Evolutionary conservation across 2,329 filamentous ascomycete species (phyloP).

Genomic region (Thielaviopsis populi): DNA sequence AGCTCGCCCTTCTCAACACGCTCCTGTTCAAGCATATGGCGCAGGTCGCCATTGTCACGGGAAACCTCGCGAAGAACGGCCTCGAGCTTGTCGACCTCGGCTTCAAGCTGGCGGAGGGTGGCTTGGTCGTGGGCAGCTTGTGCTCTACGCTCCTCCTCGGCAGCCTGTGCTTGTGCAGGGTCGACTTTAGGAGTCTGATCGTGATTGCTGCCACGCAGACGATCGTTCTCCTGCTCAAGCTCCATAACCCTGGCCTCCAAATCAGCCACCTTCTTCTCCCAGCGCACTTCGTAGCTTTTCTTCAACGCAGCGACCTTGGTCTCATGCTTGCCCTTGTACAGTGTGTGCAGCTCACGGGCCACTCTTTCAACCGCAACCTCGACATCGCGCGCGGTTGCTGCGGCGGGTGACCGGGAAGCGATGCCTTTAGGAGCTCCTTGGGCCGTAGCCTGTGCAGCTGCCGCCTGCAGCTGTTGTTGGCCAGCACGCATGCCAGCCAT

Average conservation of each 20-base stretch:
- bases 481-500: constrained; percentile 58
- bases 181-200: constrained; percentile 25
- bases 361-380: constrained; percentile 81
- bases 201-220: constrained; percentile 40
- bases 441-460: constrained; percentile 23
- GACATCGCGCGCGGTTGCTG: constrained; percentile 43
- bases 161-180: constrained; percentile 26
- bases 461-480: constrained; percentile 26
- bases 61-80: constrained; percentile 57
- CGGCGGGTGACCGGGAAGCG: constrained; percentile 27
- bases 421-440: constrained; percentile 16
- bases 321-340: constrained; percentile 97
- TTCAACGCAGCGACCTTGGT: constrained; percentile 85
- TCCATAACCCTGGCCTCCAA: constrained; percentile 58
- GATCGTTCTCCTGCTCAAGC: constrained; percentile 59
- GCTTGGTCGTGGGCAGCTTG: constrained; percentile 38
- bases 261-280: constrained; percentile 75
- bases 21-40: constrained; percentile 54
- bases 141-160: constrained; percentile 44
- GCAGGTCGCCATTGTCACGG: constrained; percentile 51
- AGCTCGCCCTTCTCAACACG: constrained; percentile 72
- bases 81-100: constrained; percentile 59
- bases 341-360: constrained; percentile 76
- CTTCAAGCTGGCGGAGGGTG: constrained; percentile 53
- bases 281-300: constrained; percentile 68